These are phyloP conservation scores for Vicia villosa DNA, from an alignment of 306 rosid species.

Conservation along the genomic window DNA sequence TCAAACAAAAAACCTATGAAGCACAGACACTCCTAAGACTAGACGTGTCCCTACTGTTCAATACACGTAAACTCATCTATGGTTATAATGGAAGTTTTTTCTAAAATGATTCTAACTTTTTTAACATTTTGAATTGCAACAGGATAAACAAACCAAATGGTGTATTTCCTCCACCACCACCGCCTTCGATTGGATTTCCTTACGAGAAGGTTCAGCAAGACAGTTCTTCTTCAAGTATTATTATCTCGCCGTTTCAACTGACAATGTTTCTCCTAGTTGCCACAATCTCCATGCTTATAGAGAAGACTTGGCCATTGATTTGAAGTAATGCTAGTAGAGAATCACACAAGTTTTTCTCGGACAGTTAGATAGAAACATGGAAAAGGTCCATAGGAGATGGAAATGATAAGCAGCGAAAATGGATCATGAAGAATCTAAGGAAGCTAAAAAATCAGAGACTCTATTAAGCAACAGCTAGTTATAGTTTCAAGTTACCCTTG, in stretches of 20 bases:
- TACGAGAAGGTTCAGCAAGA: constrained; percentile 38
- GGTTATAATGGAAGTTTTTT: not conserved
- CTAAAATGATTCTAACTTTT: not conserved
- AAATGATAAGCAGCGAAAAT: not conserved
- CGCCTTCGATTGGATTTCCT: constrained; percentile 40
- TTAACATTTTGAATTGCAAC: constrained; percentile 28
- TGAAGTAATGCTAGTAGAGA: constrained; percentile 27
- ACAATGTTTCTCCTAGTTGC: constrained; percentile 41
- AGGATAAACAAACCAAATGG: constrained; percentile 45
- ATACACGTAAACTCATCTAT: not conserved
- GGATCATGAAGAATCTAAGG: constrained; percentile 9
- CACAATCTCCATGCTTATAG: constrained; percentile 7
- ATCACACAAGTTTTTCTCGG: constrained; percentile 25
- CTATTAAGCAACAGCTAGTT: not conserved
- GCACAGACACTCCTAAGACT: not conserved
- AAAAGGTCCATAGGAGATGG: not conserved
- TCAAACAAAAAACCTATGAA: not conserved
- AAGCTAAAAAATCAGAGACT: constrained; percentile 20
- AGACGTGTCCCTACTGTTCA: not conserved
- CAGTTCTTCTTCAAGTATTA: constrained; percentile 58
- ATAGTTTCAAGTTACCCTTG: constrained; percentile 17
- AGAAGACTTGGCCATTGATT: constrained; percentile 21
- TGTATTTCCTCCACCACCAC: constrained; percentile 43
- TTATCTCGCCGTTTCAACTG: constrained; percentile 44
- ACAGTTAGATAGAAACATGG: not conserved